Conservation (phyloP, 257 asterid species). For the Nicotiana obtusifolia region DNA sequence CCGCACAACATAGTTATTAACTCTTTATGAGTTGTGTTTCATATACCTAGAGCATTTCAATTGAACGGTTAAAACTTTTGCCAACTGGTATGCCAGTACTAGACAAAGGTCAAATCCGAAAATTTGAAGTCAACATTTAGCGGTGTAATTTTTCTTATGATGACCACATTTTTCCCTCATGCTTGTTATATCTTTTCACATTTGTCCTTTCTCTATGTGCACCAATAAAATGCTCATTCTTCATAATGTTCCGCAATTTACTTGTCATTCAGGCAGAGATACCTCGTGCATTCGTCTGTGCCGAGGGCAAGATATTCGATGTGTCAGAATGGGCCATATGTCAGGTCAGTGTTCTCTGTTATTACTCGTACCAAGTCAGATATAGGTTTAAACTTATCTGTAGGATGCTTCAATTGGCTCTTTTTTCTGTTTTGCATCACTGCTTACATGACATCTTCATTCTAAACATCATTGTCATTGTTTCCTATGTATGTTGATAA, state of each 20-base stretch:
- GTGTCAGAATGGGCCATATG: constrained; percentile 99
- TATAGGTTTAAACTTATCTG: neutral
- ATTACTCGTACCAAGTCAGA: neutral
- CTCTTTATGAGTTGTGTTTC: neutral
- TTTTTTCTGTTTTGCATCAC: neutral
- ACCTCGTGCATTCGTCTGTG: constrained; percentile 97
- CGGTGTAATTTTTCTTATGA: neutral
- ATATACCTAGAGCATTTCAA: neutral
- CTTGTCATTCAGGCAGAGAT: constrained; percentile 61
- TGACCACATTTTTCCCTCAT: neutral
- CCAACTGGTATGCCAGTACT: neutral
- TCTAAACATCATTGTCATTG: neutral
- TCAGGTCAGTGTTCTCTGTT: constrained; percentile 54
- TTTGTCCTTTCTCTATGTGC: neutral
- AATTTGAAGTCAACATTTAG: neutral
- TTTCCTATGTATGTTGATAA: neutral
- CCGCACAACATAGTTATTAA: too few species aligned
- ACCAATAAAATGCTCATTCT: neutral
- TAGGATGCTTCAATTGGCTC: neutral
- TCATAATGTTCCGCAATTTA: neutral
- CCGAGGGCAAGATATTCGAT: constrained; percentile 91
- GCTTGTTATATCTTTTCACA: neutral
- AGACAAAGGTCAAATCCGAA: neutral
- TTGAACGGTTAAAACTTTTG: neutral
- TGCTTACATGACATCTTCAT: neutral